Base-by-base conservation (phyloP, 805 yeast species). In the Candida manassasensis region DNA sequence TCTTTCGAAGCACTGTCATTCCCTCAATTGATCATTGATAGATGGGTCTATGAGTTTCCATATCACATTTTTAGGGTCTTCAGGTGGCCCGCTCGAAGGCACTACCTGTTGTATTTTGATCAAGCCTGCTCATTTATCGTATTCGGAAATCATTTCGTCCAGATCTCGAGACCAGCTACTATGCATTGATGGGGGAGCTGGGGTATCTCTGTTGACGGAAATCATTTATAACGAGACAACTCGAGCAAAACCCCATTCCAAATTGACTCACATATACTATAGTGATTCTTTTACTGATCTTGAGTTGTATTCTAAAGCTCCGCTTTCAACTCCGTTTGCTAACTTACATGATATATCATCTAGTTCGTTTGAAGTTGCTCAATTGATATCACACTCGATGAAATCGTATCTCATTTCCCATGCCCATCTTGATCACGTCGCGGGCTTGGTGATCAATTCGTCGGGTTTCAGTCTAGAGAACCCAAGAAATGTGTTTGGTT, bases 11-110 rank as follows among this genome's bases (percentile, higher is more conserved):
- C n/a, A n/a, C n/a, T n/a, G n/a, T n/a, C n/a, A n/a, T n/a, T n/a
- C n/a, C n/a, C n/a, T n/a, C n/a, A n/a, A n/a, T n/a, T n/a, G n/a
- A n/a, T n/a, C n/a, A n/a, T n/a, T n/a, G n/a, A n/a, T 19, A 19
- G 10, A 24, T 24, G 27, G 27, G 5, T 24, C 17, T 10, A 57
- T 60, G 67, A 43, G 53, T 19, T 81, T 81, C 50, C 84, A 81
- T 41, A 46, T 84, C 13, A 76, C 83, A 1, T 73, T 81, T 17
- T 59, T 84, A 42, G 96, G 96, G 5, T 74, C 84, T 16, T 74
- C 85, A 2, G 96, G 96, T 5, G 96, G 96, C 2, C 96, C 96
- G 0, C 52, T 79, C 9, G 93, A 84, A 21, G 73, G 79, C 5
- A 61, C 69, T 12, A 84, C 83, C 3, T 85, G 90, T 43, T 69